A percentile compares a stretch with the other conserved stretches of the same genome.
phyloP scores from a whole-genome alignment of 768 basidiomycete species.

The Russula foetens region DNA sequence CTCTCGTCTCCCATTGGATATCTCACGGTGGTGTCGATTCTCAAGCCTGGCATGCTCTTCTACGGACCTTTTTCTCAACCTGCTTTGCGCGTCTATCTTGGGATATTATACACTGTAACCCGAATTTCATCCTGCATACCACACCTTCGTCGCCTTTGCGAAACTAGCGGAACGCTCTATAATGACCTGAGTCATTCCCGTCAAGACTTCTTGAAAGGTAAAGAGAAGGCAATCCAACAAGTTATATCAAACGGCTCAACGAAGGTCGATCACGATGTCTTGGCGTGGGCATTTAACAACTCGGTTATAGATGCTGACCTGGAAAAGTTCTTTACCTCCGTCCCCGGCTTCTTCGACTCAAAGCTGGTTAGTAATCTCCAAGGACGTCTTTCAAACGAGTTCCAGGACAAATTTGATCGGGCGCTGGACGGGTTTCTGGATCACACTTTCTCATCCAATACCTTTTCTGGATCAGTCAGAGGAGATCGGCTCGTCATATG shows the following conservation, averaged over 20 bases:
- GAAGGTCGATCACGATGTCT: not conserved
- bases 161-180: not conserved
- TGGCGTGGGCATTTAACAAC: not conserved
- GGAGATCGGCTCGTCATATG: not conserved
- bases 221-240: not conserved
- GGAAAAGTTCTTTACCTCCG: not conserved
- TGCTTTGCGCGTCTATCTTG: not conserved
- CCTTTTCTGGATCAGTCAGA: not conserved
- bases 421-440: not conserved
- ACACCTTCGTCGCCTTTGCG: not conserved
- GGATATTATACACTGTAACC: not conserved
- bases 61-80: too few relatives aligned
- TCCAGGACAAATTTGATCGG: not conserved
- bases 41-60: too few relatives aligned
- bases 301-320: not conserved
- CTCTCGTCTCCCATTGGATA: too few relatives aligned
- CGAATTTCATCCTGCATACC: not conserved
- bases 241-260: not conserved
- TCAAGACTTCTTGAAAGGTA: not conserved
- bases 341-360: not conserved
- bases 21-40: too few relatives aligned
- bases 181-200: not conserved
- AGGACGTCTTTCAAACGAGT: not conserved
- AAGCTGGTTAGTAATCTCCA: not conserved
- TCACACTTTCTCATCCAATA: not conserved